Evolutionary conservation across 768 basidiomycete species (phyloP), one percentile per base, ranked within the genome.

Genomic region (Leucogyrophana mollusca): DNA sequence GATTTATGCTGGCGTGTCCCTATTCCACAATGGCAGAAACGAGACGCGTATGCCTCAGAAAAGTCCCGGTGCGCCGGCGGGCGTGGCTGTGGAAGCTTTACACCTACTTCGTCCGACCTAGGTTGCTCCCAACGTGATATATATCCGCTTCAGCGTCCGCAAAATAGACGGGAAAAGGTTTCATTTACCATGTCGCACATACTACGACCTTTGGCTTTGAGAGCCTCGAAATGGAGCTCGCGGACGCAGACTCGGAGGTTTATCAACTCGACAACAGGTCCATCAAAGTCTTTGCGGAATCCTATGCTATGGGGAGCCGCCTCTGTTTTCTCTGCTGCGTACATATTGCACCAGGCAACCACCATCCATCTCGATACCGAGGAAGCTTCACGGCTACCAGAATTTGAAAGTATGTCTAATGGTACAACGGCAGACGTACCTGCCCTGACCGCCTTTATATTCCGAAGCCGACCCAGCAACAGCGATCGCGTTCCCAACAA

Each of bases 401-500:
- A 57, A 35, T 52, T 62, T 14, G 40, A 58, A 50, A 65, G 62
- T 53, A 44, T 37, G 61, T 39, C 17, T 23, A 21, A 14, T 8
- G 5, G 22, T 10, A 21, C 5, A 13, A 21, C 23, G 9, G 13
- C 13, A 36, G 10, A 10, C 18, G 27, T 9, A 4, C 40, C 16
- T n/a, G n/a, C n/a, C 10, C 30, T 21, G 45, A 49, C 18, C 9
- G n/a, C n/a, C n/a, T 27, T 6, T 32, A 23, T 25, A 33, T 18
- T 33, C 11, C 20, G 25, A 55, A 85, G 89, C 77, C 51, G 90
- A 92, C 57, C 80, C 84, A 34, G 87, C 79, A 17, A 90, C 87
- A 2, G 80, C 80, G 6, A 81, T 91, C 52, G 67, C 73, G 49
- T 92, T 91, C 58, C 90, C 90, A 3, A 83, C 73, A 35, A 74